Percentiles rank a stretch among this genome's conserved stretches.
phyloP scores from a whole-genome alignment of 2,329 filamentous ascomycete genomes.

The Trichoderma semiorbis region DNA sequence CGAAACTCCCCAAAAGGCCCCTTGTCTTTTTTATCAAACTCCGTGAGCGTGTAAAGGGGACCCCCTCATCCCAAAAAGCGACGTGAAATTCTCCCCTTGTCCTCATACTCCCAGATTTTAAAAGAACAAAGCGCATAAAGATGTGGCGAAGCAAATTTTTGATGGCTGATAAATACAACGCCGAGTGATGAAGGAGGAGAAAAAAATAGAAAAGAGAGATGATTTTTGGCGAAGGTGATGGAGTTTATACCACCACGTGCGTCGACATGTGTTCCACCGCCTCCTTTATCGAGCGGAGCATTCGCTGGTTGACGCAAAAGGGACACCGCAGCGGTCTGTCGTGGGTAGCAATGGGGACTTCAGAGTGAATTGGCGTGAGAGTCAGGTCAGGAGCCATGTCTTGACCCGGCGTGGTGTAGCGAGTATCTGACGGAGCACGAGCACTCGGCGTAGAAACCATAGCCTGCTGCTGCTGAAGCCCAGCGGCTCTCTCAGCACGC shows the following conservation, averaged over 20 bases:
- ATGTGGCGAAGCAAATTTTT: neutral
- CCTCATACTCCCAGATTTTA: neutral
- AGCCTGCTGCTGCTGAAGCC: conserved; percentile 26
- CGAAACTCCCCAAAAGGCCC: conserved; percentile 7
- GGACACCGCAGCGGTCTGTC: conserved; percentile 55
- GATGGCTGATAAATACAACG: neutral
- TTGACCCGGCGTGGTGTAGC: conserved; percentile 35
- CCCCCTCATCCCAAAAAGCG: neutral
- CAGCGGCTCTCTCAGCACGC: conserved; percentile 41
- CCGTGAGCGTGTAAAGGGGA: neutral
- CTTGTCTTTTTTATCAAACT: conserved; percentile 4
- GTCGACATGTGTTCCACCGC: conserved; percentile 61
- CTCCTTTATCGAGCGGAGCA: conserved; percentile 59
- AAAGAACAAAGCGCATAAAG: neutral
- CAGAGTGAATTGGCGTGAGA: conserved; percentile 53
- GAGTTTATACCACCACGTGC: conserved; percentile 52
- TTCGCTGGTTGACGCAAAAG: conserved; percentile 59
- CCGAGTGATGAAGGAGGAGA: neutral
- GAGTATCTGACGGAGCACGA: conserved; percentile 31
- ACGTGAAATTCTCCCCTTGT: neutral
- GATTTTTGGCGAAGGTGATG: neutral
- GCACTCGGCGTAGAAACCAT: conserved; percentile 34
- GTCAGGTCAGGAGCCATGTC: conserved; percentile 43
- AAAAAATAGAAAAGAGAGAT: neutral
- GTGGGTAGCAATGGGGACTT: conserved; percentile 42